Evolutionary conservation across 208 protist genomes (phyloP).

Genomic region (Kentomonas sorsogonicus): DNA sequence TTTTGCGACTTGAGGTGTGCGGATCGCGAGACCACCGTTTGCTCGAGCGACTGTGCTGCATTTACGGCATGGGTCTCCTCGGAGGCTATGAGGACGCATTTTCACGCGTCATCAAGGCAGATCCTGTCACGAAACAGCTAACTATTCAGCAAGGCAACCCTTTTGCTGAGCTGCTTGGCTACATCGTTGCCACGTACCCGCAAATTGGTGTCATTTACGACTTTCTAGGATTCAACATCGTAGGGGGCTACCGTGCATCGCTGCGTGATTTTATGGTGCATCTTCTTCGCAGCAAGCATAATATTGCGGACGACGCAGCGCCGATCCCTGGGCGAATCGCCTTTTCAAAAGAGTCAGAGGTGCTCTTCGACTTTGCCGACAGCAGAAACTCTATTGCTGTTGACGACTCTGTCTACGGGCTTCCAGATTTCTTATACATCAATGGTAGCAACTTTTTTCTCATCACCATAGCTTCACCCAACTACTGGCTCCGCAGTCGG

Average conservation of each 20-base stretch:
- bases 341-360: slow-evolving; percentile 26
- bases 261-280: slow-evolving; percentile 44
- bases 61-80: slow-evolving; percentile 71
- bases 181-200: slow-evolving; percentile 54
- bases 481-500: slow-evolving; percentile 74
- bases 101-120: slow-evolving; percentile 64
- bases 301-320: slow-evolving; percentile 7
- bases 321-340: slow-evolving; percentile 37
- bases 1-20: slow-evolving; percentile 69
- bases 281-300: slow-evolving; percentile 27
- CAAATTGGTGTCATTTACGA: slow-evolving; percentile 76
- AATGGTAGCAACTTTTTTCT: slow-evolving; percentile 60
- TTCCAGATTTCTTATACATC: slow-evolving; percentile 79
- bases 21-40: slow-evolving; percentile 62
- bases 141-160: slow-evolving; percentile 49
- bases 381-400: slow-evolving; percentile 43
- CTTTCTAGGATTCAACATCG: slow-evolving; percentile 77
- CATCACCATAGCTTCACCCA: slow-evolving; percentile 78
- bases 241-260: slow-evolving; percentile 55
- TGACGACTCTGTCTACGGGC: slow-evolving; percentile 60
- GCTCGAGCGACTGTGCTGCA: slow-evolving; percentile 72
- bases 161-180: slow-evolving; percentile 49
- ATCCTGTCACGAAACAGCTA: slow-evolving; percentile 36
- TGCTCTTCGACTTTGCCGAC: slow-evolving; percentile 74
- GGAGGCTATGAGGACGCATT: slow-evolving; percentile 78